These are phyloP conservation scores for Symbiodinium natans DNA, from an alignment of 73 alveolate genomes.

Conservation along the genomic window DNA sequence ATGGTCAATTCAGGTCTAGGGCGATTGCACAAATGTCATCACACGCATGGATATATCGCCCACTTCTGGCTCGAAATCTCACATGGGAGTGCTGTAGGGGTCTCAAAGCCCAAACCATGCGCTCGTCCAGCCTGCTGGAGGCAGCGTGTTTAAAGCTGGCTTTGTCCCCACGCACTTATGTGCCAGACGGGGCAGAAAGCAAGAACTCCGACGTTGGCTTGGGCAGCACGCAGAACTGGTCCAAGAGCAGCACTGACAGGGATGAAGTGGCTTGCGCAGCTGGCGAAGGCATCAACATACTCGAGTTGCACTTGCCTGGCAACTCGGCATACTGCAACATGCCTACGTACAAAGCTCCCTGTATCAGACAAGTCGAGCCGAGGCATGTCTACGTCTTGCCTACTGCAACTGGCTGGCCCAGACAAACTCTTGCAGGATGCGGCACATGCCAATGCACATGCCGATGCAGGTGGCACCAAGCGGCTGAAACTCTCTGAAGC, in stretches of 20 bases:
- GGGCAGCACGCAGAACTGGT: too few relatives aligned
- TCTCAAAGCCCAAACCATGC: not conserved
- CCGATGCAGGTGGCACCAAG: too few relatives aligned
- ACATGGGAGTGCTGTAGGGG: not conserved
- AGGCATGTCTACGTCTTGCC: not conserved
- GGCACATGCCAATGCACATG: too few relatives aligned
- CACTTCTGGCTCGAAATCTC: not conserved
- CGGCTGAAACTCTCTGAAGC: not conserved
- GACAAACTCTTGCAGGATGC: not conserved
- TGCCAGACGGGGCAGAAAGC: not conserved
- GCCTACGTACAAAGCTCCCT: too few relatives aligned
- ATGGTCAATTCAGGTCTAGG: not conserved
- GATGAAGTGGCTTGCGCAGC: too few relatives aligned
- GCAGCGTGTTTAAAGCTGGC: slow-evolving; percentile 52
- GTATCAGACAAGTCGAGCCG: not conserved
- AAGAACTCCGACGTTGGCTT: too few relatives aligned
- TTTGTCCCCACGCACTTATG: not conserved
- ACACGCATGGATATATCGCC: not conserved
- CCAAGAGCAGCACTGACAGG: too few relatives aligned
- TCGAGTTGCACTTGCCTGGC: not conserved
- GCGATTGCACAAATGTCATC: not conserved
- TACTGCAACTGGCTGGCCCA: not conserved
- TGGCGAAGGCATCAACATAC: not conserved
- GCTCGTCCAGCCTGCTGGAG: not conserved
- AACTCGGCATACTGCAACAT: not conserved